A percentile compares a stretch with the other conserved stretches of the same genome.
phyloP scores from a whole-genome alignment of 2,329 filamentous ascomycete genomes.

The Microsporum canis region DNA sequence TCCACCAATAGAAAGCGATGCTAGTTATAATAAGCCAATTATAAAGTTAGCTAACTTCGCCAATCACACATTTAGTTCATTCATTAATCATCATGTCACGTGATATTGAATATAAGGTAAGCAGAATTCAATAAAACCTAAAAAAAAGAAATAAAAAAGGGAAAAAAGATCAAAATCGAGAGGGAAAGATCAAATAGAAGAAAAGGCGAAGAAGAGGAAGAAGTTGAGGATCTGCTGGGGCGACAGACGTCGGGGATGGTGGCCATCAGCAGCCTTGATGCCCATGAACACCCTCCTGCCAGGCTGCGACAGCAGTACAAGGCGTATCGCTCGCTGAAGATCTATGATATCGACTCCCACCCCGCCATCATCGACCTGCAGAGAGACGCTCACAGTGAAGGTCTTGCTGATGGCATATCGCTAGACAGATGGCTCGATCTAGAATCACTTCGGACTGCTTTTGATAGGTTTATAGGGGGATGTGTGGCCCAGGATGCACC shows the following conservation, averaged over 20 bases:
- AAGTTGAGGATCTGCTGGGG: background rate
- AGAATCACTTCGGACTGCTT: conserved; percentile 22
- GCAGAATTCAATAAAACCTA: background rate
- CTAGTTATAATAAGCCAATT: background rate
- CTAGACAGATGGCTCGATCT: conserved; percentile 22
- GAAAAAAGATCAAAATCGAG: background rate
- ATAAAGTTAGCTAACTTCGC: background rate
- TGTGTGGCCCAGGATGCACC: conserved; percentile 9
- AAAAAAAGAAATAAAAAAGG: background rate
- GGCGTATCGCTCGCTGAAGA: conserved; percentile 52
- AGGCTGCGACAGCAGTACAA: conserved; percentile 64
- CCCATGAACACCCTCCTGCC: conserved; percentile 66
- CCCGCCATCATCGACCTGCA: conserved; percentile 47
- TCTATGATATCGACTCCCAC: conserved; percentile 41
- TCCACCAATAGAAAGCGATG: background rate
- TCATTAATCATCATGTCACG: background rate
- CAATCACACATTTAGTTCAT: background rate
- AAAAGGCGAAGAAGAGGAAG: background rate
- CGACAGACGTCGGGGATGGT: background rate
- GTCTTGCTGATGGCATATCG: conserved; percentile 19
- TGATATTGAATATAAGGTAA: background rate
- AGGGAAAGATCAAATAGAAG: background rate
- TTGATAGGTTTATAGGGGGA: conserved; percentile 22
- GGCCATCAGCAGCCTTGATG: conserved; percentile 45
- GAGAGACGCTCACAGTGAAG: conserved; percentile 26